Evolutionary conservation across 1,284 basidiomycete genomes (phyloP).

Genomic region (Cutaneotrichosporon sp.): DNA sequence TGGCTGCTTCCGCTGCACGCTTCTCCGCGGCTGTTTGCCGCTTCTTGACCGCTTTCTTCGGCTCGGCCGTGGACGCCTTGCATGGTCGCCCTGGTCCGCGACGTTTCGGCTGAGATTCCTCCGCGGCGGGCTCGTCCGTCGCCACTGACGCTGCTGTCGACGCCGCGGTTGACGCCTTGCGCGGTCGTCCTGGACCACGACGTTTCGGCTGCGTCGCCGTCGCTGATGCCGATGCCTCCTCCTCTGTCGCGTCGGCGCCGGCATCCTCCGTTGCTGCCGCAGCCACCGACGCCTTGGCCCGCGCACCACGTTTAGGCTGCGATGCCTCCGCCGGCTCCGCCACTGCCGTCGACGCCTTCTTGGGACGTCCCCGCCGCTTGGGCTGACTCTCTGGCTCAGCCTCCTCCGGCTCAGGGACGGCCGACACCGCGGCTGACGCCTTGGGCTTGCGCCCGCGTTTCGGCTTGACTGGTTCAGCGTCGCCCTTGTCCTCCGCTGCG

Average conservation of each 20-base stretch:
- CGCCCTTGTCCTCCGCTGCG: background rate
- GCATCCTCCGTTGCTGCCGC: background rate
- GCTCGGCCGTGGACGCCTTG: background rate
- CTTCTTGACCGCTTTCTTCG: constrained; percentile 2
- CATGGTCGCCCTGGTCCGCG: background rate
- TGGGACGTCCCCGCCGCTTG: background rate
- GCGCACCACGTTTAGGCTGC: too few relatives aligned
- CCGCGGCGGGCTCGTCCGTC: constrained; percentile 1
- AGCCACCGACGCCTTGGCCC: background rate
- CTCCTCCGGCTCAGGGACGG: background rate
- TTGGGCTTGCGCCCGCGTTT: constrained; percentile 4
- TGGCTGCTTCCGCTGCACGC: constrained; percentile 5
- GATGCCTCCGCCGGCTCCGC: too few relatives aligned
- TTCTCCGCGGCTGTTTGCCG: constrained; percentile 10
- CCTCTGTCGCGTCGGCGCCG: too few relatives aligned
- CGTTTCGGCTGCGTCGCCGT: too few relatives aligned
- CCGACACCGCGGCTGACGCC: constrained; percentile 4
- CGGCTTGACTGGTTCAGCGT: background rate
- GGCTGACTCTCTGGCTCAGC: constrained; percentile 1
- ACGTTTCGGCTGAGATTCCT: background rate
- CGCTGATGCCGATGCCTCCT: too few relatives aligned
- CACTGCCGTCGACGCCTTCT: too few relatives aligned
- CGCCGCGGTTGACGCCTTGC: constrained; percentile 7
- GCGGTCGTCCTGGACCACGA: too few relatives aligned
- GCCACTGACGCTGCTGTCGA: background rate